Base-by-base conservation (phyloP, 139 green algal species). In the Protoeuglena noctilucae region DNA sequence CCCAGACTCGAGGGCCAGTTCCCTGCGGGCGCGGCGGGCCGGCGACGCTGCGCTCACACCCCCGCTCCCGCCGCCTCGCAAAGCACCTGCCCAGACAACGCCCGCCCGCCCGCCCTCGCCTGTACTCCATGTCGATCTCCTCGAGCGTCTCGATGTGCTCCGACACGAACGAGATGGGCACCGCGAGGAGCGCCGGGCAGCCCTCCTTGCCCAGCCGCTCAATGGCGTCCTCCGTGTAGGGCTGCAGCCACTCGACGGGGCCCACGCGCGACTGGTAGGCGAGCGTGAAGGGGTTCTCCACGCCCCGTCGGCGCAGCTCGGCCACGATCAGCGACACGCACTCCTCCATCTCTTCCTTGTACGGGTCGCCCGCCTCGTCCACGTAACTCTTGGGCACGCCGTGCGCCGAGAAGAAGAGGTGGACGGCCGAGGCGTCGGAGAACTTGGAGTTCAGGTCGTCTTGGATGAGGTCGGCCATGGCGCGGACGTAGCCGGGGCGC, bases 61-160 rank as follows among this genome's bases (percentile, higher is more conserved):
- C 34, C 21, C 22, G 3, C 21, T 2, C 18, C 43, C 1, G 3
- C 19, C 45, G 1, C 24, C 7, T 49, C 22, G 40, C 64, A 50
- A 40, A 43, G 41, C 69, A 72, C 4, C 51, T 30, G n/a, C 51
- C 26, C 51, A 43, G 9, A 56, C 25, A 27, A 27, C 51, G 19
- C 22, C 65, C 70, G 16, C 27, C 49, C 28, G 49, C 61, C 40
- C 70, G 34, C 22, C 70, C 70, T 21, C 78, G 64, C 26, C 79
- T 48, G 63, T 95, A 95, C 76, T 97, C 92, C 72, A 93, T 82
- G 79, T 99, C 92, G 51, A 99, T 99, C 75, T 99, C 92, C 65
- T 99, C 92, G 27, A 99, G 74, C 29, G 92, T 99, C 77, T 99
- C 92, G 43, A 99, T 99, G 78, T 99, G 92, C 71, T 99, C 92